Percentiles rank a stretch among this genome's conserved stretches.
Evolutionary conservation across 345 rosid species (phyloP).

Genomic region (Ceriops decandra): DNA sequence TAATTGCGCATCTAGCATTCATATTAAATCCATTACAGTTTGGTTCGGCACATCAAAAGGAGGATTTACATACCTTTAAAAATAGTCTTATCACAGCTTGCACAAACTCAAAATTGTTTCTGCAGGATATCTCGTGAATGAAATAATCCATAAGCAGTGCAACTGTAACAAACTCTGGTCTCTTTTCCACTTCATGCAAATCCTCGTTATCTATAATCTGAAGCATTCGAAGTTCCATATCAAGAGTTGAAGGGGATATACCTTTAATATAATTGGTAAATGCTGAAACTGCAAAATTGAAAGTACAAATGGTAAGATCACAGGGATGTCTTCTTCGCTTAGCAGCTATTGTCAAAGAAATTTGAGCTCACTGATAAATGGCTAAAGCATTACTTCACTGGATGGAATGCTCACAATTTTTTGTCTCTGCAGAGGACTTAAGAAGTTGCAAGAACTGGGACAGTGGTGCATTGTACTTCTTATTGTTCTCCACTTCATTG

Average conservation of each 20-base stretch:
- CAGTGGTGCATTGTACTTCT: conserved; percentile 28
- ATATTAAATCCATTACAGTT: neutral
- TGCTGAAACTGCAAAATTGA: conserved; percentile 47
- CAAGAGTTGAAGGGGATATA: conserved; percentile 81
- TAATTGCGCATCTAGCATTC: too few relatives aligned
- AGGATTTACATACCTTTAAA: conserved; percentile 57
- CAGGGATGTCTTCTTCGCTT: neutral
- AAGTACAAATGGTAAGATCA: conserved; percentile 18
- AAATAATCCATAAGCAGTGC: conserved; percentile 78
- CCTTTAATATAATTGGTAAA: conserved; percentile 83
- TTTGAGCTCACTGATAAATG: conserved; percentile 2
- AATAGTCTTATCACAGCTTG: conserved; percentile 82
- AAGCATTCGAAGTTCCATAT: conserved; percentile 86
- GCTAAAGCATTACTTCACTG: neutral
- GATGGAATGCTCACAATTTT: conserved; percentile 51
- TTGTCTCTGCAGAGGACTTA: conserved; percentile 44
- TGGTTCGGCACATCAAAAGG: neutral
- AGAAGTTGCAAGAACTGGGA: conserved; percentile 61
- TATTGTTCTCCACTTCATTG: conserved; percentile 29
- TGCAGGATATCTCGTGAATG: conserved; percentile 57
- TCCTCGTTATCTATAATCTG: conserved; percentile 75
- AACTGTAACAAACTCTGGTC: conserved; percentile 58
- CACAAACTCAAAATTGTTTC: conserved; percentile 82
- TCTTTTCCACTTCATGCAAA: conserved; percentile 53
- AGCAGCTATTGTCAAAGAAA: neutral